Percentiles rank a stretch among this genome's conserved stretches.
These are phyloP conservation scores for Phaeotremella skinneri DNA, from an alignment of 768 basidiomycete genomes.

Conservation along the genomic window DNA sequence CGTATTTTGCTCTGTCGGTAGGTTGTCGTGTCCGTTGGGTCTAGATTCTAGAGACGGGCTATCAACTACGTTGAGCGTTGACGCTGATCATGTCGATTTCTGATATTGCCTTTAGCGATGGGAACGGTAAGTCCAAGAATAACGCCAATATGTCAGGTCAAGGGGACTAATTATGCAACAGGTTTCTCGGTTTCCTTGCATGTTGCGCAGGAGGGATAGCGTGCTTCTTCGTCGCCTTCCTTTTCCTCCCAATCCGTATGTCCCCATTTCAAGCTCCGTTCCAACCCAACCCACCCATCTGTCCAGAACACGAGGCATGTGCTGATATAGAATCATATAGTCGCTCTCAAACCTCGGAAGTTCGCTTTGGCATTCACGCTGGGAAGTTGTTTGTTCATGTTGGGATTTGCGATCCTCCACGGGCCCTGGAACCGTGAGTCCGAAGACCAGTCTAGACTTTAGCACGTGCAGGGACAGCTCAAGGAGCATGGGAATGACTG, in stretches of 20 bases:
- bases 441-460: background rate
- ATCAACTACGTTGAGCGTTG: background rate
- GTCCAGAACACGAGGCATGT: background rate
- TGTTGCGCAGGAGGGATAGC: slow-evolving; percentile 86
- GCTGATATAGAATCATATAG: slow-evolving; percentile 22
- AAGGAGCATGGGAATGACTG: too few relatives aligned
- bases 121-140: slow-evolving; percentile 61
- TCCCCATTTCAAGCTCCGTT: slow-evolving; percentile 5
- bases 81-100: background rate
- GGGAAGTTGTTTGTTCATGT: slow-evolving; percentile 92
- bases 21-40: slow-evolving; percentile 13
- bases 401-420: slow-evolving; percentile 62
- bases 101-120: slow-evolving; percentile 64
- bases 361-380: slow-evolving; percentile 89
- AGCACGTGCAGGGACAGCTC: too few relatives aligned
- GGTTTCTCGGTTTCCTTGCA: slow-evolving; percentile 83
- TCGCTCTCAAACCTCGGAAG: slow-evolving; percentile 73
- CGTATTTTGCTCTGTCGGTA: slow-evolving; percentile 64
- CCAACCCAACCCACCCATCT: background rate
- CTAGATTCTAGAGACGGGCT: too few relatives aligned
- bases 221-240: slow-evolving; percentile 69
- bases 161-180: too few relatives aligned
- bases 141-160: slow-evolving; percentile 15
- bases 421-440: slow-evolving; percentile 74
- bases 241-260: slow-evolving; percentile 56